Evolutionary conservation across 805 yeast species (phyloP).

Genomic region (Yamadazyma olivae): DNA sequence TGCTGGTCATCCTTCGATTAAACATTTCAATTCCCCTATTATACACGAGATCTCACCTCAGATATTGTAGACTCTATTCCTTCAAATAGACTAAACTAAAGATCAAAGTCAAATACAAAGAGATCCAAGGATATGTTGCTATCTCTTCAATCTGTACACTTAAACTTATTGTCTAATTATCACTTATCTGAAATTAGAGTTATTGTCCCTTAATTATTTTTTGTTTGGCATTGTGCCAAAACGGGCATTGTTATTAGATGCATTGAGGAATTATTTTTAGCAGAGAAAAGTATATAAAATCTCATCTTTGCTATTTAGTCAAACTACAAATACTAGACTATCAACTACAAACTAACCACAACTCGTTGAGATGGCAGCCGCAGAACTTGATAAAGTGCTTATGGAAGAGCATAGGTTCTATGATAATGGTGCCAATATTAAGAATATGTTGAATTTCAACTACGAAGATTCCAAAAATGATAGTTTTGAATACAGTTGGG

Average conservation of each 20-base stretch:
- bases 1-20: too few species aligned
- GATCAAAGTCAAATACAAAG: too few species aligned
- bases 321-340: neutral
- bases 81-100: too few species aligned
- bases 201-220: neutral
- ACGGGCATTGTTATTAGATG: neutral
- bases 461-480: constrained; percentile 14
- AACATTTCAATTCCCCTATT: too few species aligned
- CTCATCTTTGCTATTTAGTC: neutral
- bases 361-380: constrained; percentile 5
- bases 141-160: too few species aligned
- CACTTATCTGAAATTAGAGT: too few species aligned
- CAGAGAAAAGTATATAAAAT: too few species aligned
- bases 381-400: constrained; percentile 7
- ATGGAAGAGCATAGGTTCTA: constrained; percentile 26
- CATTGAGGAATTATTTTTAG: neutral
- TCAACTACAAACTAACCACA: too few species aligned
- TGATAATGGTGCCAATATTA: constrained; percentile 25
- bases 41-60: too few species aligned
- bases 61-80: too few species aligned
- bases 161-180: too few species aligned
- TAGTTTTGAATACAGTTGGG: neutral
- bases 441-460: constrained; percentile 18
- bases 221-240: neutral
- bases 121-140: too few species aligned